Evolutionary conservation across 441 rosid genomes (phyloP).

Genomic region (Pelargonium fulgidum): DNA sequence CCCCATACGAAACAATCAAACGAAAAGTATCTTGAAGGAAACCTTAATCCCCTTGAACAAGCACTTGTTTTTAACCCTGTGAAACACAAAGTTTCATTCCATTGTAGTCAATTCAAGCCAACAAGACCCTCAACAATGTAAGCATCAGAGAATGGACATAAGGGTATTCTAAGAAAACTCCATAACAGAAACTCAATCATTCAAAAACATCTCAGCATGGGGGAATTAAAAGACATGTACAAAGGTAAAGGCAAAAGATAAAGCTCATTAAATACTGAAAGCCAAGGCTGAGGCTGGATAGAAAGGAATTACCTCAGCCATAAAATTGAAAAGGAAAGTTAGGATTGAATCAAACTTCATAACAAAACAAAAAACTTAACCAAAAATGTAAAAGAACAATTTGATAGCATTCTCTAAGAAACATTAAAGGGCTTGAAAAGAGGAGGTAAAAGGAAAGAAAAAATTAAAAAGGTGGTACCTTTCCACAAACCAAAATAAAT

Average conservation of each 20-base stretch:
- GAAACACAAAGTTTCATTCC: slow-evolving; percentile 15
- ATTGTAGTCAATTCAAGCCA: slow-evolving; percentile 15
- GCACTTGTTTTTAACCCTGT: slow-evolving; percentile 32
- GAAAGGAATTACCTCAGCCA: slow-evolving; percentile 1
- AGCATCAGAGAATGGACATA: not conserved
- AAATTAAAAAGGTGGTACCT: slow-evolving; percentile 5
- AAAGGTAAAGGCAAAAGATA: slow-evolving; percentile 5
- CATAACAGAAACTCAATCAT: slow-evolving; percentile 2
- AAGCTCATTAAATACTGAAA: not conserved
- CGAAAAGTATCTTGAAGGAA: not conserved
- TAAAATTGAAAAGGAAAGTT: slow-evolving; percentile 6
- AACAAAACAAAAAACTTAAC: slow-evolving; percentile 19
- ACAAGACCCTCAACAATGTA: not conserved
- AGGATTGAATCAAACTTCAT: slow-evolving; percentile 7
- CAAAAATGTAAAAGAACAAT: slow-evolving; percentile 19
- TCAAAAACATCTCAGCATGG: slow-evolving; percentile 11
- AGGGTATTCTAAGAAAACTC: not conserved
- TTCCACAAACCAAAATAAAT: not conserved
- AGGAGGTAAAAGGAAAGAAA: slow-evolving; percentile 5
- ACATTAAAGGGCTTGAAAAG: not conserved
- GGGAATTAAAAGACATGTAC: slow-evolving; percentile 18
- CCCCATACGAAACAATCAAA: slow-evolving; percentile 42
- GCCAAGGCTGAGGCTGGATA: slow-evolving; percentile 4
- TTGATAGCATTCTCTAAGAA: not conserved
- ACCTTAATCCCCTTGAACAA: slow-evolving; percentile 18